Conservation (phyloP, 371 early-diverging fungal genomes). For the Zychaea mexicana region DNA sequence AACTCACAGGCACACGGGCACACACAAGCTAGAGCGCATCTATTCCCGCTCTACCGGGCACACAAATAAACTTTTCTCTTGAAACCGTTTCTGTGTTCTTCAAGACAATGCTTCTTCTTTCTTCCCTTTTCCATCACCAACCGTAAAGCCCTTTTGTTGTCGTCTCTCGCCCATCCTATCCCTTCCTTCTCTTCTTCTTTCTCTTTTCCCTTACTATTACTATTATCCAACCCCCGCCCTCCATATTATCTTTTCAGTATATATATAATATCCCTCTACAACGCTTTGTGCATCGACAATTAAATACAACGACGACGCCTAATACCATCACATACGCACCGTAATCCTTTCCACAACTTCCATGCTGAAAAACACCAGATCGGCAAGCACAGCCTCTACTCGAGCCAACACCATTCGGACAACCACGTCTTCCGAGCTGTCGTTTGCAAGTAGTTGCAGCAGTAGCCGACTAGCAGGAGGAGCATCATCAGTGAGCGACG, state of each 20-base stretch:
- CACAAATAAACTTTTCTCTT: conserved; percentile 1
- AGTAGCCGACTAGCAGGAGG: conserved; percentile 15
- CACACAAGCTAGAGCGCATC: no score
- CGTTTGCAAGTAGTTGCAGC: conserved; percentile 15
- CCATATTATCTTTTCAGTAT: background rate
- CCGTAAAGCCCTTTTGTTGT: background rate
- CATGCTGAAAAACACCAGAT: conserved; percentile 22
- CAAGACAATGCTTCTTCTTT: background rate
- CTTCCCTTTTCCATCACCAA: conserved; percentile 1
- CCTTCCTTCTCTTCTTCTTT: background rate
- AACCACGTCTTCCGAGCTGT: conserved; percentile 20
- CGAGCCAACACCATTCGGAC: conserved; percentile 13
- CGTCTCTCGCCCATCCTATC: no score
- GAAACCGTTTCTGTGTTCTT: background rate
- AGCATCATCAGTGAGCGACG: conserved; percentile 13
- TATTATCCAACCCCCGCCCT: background rate
- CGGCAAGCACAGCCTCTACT: conserved; percentile 16
- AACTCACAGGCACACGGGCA: no score
- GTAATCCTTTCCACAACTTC: background rate
- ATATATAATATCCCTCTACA: no score
- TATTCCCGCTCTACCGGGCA: conserved; percentile 1
- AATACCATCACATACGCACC: background rate
- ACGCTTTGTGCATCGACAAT: no score
- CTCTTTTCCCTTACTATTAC: background rate
- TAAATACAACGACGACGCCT: no score